These are phyloP conservation scores for Metarhizium guizhouense DNA, from an alignment of 2,329 filamentous ascomycete genomes.

Conservation along the genomic window DNA sequence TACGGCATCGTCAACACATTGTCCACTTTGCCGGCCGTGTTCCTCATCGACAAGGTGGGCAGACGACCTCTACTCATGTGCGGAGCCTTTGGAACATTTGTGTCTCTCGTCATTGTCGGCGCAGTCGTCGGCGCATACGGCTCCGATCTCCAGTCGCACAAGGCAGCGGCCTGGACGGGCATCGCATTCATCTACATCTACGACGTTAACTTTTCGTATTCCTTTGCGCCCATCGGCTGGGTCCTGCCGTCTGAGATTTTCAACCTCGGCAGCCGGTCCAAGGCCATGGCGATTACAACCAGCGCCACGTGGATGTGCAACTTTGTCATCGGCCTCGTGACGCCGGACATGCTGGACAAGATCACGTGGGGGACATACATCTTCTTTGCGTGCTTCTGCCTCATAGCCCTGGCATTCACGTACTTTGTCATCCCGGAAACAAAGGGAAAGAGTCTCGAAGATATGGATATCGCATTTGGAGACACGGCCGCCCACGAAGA, in stretches of 20 bases:
- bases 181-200: slow-evolving; percentile 59
- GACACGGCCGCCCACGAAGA: slow-evolving; percentile 27
- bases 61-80: slow-evolving; percentile 55
- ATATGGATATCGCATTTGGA: slow-evolving; percentile 43
- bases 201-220: slow-evolving; percentile 55
- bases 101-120: slow-evolving; percentile 46
- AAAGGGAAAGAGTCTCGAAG: slow-evolving; percentile 42
- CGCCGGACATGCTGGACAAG: slow-evolving; percentile 40
- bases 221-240: slow-evolving; percentile 55
- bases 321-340: slow-evolving; percentile 26
- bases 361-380: slow-evolving; percentile 45
- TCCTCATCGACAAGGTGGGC: slow-evolving; percentile 46
- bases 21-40: slow-evolving; percentile 31
- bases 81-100: slow-evolving; percentile 54
- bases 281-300: slow-evolving; percentile 51
- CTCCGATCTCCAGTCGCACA: slow-evolving; percentile 22
- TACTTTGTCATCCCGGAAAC: slow-evolving; percentile 52
- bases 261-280: slow-evolving; percentile 45
- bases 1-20: slow-evolving; percentile 47
- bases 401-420: slow-evolving; percentile 39
- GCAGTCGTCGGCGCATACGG: slow-evolving; percentile 36
- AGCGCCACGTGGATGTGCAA: slow-evolving; percentile 34
- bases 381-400: slow-evolving; percentile 49
- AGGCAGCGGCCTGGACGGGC: slow-evolving; percentile 40
- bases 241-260: slow-evolving; percentile 58